Conservation (phyloP, 768 basidiomycete species). For the Leccinum subtestaceum region DNA sequence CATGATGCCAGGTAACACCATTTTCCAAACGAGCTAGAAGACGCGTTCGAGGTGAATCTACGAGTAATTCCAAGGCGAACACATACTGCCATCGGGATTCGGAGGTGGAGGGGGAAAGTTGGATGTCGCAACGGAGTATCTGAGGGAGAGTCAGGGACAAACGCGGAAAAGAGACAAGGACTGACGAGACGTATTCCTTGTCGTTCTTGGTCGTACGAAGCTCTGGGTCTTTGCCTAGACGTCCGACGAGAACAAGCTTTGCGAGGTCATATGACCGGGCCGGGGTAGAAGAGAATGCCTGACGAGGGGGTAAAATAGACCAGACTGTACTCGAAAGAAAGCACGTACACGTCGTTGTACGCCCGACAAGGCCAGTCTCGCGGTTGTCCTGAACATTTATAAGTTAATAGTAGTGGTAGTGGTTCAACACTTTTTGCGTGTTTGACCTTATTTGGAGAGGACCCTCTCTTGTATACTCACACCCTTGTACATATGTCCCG, state of each 20-base stretch:
- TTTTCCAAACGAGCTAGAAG: constrained; percentile 49
- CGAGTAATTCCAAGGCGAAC: neutral
- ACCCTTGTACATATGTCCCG: constrained; percentile 59
- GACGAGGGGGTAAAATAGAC: neutral
- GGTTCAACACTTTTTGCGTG: neutral
- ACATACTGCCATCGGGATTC: constrained; percentile 60
- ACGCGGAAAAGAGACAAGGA: constrained; percentile 4
- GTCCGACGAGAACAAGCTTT: constrained; percentile 76
- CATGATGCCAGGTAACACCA: constrained; percentile 69
- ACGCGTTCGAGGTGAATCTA: neutral
- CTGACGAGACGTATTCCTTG: constrained; percentile 76
- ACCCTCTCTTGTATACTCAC: neutral
- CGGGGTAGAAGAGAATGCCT: constrained; percentile 67
- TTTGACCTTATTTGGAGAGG: constrained; percentile 21
- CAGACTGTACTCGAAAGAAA: neutral
- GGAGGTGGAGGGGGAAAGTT: constrained; percentile 58
- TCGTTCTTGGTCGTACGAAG: constrained; percentile 64
- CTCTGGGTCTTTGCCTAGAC: constrained; percentile 70
- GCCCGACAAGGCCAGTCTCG: constrained; percentile 45
- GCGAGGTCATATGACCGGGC: constrained; percentile 60
- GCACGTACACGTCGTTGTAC: constrained; percentile 48
- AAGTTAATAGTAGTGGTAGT: neutral
- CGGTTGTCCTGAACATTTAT: constrained; percentile 55
- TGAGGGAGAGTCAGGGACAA: constrained; percentile 27
- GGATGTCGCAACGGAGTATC: constrained; percentile 75